Base-by-base conservation (phyloP, 805 yeast species). In the Wickerhamomyces strasburgensis region DNA sequence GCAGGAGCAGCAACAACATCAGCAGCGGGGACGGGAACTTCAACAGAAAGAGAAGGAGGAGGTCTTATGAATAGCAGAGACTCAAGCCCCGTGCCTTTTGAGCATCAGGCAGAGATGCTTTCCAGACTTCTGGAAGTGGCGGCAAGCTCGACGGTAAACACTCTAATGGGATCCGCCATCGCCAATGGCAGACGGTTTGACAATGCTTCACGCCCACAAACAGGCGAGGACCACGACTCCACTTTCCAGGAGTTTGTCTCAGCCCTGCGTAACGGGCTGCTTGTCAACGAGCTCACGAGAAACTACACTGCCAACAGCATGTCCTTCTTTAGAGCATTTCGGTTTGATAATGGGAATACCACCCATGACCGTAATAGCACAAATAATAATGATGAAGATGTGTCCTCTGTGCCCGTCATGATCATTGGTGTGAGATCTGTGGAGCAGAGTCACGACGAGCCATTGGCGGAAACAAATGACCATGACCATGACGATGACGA, bases 391-490 rank as follows among this genome's bases (percentile, higher is more conserved):
- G 11, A 21, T 21, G 11, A 21, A 8, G 11, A 7, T 21, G 25
- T 11, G 7, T 21, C 25, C 7, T 11, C 25, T n/a, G 61, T 72
- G 4, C 78, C 78, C 1, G 72, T 73, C 4, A 57, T 72, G 39
- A 65, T 72, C 17, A 64, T 72, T 15, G 75, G 78, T 5, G 68
- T 73, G 16, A 54, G 77, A 7, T 67, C 75, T 1, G 66, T 53
- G 3, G 44, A 47, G 14, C 54, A 50, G 13, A 43, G 36, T 4
- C 21, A 37, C n/a, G 49, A 49, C 19, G 27, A n/a, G n/a, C n/a
- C n/a, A n/a, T n/a, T n/a, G n/a, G n/a, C n/a, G n/a, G n/a, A n/a
- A n/a, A n/a, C n/a, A n/a, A n/a, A n/a, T n/a, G n/a, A n/a, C n/a
- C n/a, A n/a, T n/a, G n/a, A n/a, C n/a, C n/a, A 30, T 14, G 16